Evolutionary conservation across 805 yeast genomes (phyloP), one percentile per base, ranked within the genome.

Genomic region (Suhomyces pyralidae): DNA sequence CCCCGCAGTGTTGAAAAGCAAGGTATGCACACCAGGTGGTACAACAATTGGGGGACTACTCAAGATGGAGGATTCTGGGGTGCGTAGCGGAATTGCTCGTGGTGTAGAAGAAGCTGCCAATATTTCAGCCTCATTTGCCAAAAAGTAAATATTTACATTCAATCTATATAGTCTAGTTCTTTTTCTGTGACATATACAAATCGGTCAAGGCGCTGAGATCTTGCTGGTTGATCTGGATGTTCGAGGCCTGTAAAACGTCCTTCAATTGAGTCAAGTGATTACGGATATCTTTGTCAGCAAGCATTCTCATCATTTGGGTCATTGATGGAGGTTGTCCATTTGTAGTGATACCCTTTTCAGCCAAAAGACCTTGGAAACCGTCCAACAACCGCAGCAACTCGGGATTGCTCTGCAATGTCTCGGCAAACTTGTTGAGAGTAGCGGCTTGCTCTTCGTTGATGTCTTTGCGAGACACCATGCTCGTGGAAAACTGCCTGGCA

Each of bases 1-100:
- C 64, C 99, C 99, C 9, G 93, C 94, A 17, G 90, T 81, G 10
- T 79, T 94, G 67, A 89, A 89, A 66, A 84, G 88, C 66, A 86
- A 85, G 61, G 94, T 94, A 7, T 91, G 97, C 66, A 94, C 99
- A 0, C 99, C 99, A 22, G 99, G 94, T 28, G 99, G 99, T 32
- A 92, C 97, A 48, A 94, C 99, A 3, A 94, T 94, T 67, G 96
- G 96, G 8, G 99, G 99, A 0, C 76, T 94, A 53, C 80, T 93
- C 69, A 90, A 85, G 58, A 84, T 94, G 86, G 99, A 94, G 74
- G 97, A 90, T 59, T 83, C 83, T 47, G 96, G 93, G 48, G 88
- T 94, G 46, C 86, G 97, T 73, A 81, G 90, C 45, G 93, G 90
- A 22, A 87, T 94, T 61, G 83, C 96, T 46, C 81, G 90, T 62